These are phyloP conservation scores for Aspergillus tamarii DNA, from an alignment of 2,329 filamentous ascomycete genomes.

Conservation along the genomic window DNA sequence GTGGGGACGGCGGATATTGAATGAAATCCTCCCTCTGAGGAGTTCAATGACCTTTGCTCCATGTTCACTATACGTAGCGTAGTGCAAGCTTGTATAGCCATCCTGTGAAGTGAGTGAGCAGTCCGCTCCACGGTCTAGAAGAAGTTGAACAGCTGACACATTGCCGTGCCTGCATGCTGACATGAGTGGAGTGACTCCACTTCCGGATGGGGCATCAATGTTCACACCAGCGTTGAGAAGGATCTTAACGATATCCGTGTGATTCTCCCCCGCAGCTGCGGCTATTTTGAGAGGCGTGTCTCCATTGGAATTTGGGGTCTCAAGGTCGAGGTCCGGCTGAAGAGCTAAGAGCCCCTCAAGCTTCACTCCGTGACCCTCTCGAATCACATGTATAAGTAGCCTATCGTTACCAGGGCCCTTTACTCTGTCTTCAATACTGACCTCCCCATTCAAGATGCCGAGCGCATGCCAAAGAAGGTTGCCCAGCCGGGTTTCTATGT, in stretches of 20 bases:
- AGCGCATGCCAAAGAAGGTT: conserved; percentile 7
- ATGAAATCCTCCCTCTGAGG: neutral
- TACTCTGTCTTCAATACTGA: conserved; percentile 3
- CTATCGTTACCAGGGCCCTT: neutral
- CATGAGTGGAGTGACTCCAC: conserved; percentile 14
- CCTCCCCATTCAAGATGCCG: neutral
- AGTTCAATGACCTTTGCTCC: conserved; percentile 7
- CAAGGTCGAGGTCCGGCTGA: conserved; percentile 1
- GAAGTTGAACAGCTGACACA: neutral
- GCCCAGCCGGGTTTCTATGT: neutral
- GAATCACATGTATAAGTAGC: conserved; percentile 12
- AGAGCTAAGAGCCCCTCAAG: conserved; percentile 1
- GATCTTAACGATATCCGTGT: neutral
- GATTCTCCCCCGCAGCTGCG: neutral
- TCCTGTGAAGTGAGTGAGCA: neutral
- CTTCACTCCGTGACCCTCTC: neutral
- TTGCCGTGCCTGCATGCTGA: conserved; percentile 10
- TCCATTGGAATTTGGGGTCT: conserved; percentile 1
- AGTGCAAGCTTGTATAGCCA: conserved; percentile 16
- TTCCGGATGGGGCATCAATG: conserved; percentile 9
- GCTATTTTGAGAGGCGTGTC: conserved; percentile 14
- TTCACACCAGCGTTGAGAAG: neutral
- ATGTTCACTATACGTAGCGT: conserved; percentile 2
- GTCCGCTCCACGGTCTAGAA: conserved; percentile 9
- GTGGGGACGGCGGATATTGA: neutral